phyloP scores from a whole-genome alignment of 768 basidiomycete species.

The Calvatia gigantea region DNA sequence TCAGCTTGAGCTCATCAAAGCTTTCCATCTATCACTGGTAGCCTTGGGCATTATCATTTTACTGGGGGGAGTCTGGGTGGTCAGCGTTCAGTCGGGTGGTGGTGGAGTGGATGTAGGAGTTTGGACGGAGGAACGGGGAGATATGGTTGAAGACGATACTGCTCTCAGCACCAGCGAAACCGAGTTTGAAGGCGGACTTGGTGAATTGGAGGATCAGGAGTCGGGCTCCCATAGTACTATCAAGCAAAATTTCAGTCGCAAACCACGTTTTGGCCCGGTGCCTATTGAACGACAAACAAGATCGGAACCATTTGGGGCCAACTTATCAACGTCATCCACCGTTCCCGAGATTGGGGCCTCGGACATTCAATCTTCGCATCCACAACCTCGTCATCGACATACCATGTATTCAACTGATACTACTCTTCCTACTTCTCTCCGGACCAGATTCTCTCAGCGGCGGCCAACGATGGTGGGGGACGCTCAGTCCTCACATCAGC shows the following conservation, averaged over 20 bases:
- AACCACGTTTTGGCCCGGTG: constrained; percentile 17
- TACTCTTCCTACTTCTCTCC: background rate
- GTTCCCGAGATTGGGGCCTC: background rate
- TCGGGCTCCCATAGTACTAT: background rate
- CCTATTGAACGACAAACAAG: constrained; percentile 30
- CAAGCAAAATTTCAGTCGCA: background rate
- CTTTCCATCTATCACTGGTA: constrained; percentile 72
- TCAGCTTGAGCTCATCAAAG: constrained; percentile 70
- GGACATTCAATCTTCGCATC: background rate
- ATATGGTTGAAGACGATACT: constrained; percentile 27
- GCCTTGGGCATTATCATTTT: constrained; percentile 72
- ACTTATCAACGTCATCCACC: background rate
- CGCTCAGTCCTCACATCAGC: constrained; percentile 2
- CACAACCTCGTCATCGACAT: background rate
- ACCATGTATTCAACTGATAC: background rate
- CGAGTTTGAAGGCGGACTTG: constrained; percentile 19
- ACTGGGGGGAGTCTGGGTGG: constrained; percentile 86
- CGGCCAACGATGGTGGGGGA: background rate
- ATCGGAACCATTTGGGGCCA: background rate
- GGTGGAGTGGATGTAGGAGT: constrained; percentile 46
- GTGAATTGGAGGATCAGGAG: background rate
- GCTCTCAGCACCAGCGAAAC: constrained; percentile 10
- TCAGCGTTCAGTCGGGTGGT: constrained; percentile 69
- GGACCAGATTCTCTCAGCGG: constrained; percentile 1
- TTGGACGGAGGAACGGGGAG: constrained; percentile 43